These are phyloP conservation scores for Symbiodinium pilosum DNA, from an alignment of 73 alveolate genomes.

Conservation along the genomic window DNA sequence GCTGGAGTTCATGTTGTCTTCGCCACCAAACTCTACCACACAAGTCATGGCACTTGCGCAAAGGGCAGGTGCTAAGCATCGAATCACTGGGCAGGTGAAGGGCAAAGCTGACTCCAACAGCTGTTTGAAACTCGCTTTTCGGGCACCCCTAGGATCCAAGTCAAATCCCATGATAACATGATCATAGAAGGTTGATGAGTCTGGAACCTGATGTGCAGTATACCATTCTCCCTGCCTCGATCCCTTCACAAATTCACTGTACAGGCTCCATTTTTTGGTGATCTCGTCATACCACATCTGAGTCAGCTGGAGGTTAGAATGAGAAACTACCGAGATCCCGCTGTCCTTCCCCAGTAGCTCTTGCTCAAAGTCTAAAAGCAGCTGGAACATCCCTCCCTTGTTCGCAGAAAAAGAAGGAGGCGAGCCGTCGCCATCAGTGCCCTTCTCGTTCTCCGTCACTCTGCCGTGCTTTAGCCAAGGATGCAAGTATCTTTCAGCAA, in stretches of 20 bases:
- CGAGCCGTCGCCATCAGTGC: neutral
- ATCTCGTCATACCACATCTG: neutral
- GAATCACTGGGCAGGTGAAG: neutral
- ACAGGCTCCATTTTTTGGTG: neutral
- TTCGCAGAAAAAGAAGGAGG: neutral
- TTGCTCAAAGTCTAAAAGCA: neutral
- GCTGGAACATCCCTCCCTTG: constrained; percentile 15
- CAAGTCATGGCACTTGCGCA: constrained; percentile 18
- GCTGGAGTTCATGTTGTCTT: neutral
- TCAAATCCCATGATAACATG: neutral
- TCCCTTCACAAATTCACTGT: neutral
- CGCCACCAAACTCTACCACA: constrained; percentile 20
- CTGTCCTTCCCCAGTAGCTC: neutral
- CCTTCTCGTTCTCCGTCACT: neutral
- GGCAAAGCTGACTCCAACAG: constrained; percentile 29
- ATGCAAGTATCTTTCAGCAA: neutral
- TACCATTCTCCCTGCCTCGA: neutral
- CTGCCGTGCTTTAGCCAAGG: neutral
- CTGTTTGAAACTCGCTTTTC: constrained; percentile 18
- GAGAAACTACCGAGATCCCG: neutral
- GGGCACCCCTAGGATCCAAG: constrained; percentile 4
- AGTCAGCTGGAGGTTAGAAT: neutral
- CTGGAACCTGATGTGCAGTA: neutral
- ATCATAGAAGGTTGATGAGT: neutral
- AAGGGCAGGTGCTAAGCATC: neutral